Conservation (phyloP, 2,329 filamentous ascomycete species). For the Colletotrichum spinosum region DNA sequence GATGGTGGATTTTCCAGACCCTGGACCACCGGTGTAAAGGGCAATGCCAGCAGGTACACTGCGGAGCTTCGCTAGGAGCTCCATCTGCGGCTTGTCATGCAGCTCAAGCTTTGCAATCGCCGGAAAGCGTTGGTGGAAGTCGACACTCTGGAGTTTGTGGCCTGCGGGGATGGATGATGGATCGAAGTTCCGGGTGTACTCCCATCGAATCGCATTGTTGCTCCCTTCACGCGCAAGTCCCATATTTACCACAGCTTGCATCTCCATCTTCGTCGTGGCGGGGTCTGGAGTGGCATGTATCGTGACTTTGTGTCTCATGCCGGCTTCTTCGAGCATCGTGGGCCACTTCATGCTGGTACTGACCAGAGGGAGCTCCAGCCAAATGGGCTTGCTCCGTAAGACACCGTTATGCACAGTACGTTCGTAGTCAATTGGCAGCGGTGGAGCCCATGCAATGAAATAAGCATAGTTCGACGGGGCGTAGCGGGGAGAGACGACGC, state of each 20-base stretch:
- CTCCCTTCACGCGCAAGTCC: background rate
- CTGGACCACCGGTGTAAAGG: constrained; percentile 17
- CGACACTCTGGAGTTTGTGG: background rate
- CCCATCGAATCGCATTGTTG: constrained; percentile 6
- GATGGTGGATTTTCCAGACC: constrained; percentile 26
- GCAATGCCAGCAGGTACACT: constrained; percentile 18
- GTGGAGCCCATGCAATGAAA: no score
- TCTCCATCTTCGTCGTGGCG: constrained; percentile 19
- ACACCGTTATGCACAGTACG: no score
- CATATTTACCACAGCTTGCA: background rate
- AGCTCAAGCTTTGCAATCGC: background rate
- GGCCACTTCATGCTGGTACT: no score
- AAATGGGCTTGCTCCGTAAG: no score
- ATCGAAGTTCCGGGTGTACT: constrained; percentile 11
- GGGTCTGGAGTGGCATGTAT: no score
- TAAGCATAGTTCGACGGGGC: no score
- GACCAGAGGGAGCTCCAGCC: no score
- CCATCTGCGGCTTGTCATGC: constrained; percentile 6
- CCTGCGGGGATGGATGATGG: no score
- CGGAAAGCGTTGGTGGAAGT: constrained; percentile 15
- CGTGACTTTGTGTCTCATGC: no score
- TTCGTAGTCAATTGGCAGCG: no score
- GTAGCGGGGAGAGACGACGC: no score
- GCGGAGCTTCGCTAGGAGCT: constrained; percentile 12
- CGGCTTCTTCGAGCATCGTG: no score